phyloP scores from a whole-genome alignment of 2,329 filamentous ascomycete species.

The Hysterium pulicare region DNA sequence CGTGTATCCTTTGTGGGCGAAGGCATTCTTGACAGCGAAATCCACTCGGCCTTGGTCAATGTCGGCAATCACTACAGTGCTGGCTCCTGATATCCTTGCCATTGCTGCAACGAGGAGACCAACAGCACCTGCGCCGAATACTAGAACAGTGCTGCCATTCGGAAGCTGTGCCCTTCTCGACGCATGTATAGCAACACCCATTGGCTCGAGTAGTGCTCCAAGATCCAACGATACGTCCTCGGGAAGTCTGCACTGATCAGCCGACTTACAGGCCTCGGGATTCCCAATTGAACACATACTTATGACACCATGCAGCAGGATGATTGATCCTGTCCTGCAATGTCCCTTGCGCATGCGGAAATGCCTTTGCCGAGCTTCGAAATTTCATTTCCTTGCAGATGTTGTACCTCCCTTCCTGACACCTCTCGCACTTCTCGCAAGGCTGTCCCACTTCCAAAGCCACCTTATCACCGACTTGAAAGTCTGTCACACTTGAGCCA shows the following conservation, averaged over 20 bases:
- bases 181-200: conserved; percentile 60
- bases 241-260: conserved; percentile 40
- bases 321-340: conserved; percentile 62
- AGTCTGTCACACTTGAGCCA: conserved; percentile 60
- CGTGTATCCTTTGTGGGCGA: conserved; percentile 45
- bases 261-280: background rate
- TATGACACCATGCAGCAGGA: conserved; percentile 58
- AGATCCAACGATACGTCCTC: conserved; percentile 51
- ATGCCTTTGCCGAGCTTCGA: conserved; percentile 57
- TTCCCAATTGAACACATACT: conserved; percentile 20
- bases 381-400: conserved; percentile 60
- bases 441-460: conserved; percentile 90
- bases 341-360: conserved; percentile 63
- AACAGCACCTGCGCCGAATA: conserved; percentile 61
- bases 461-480: conserved; percentile 74
- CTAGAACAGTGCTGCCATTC: conserved; percentile 48
- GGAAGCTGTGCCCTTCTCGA: conserved; percentile 52
- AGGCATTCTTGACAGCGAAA: conserved; percentile 52
- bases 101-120: conserved; percentile 58
- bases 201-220: conserved; percentile 58
- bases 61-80: conserved; percentile 57
- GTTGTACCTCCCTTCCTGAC: conserved; percentile 57
- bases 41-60: conserved; percentile 56
- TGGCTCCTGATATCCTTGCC: conserved; percentile 52
- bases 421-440: conserved; percentile 63